Evolutionary conservation across 2,329 filamentous ascomycete genomes (phyloP).

Genomic region (Ceratocystis papillata): DNA sequence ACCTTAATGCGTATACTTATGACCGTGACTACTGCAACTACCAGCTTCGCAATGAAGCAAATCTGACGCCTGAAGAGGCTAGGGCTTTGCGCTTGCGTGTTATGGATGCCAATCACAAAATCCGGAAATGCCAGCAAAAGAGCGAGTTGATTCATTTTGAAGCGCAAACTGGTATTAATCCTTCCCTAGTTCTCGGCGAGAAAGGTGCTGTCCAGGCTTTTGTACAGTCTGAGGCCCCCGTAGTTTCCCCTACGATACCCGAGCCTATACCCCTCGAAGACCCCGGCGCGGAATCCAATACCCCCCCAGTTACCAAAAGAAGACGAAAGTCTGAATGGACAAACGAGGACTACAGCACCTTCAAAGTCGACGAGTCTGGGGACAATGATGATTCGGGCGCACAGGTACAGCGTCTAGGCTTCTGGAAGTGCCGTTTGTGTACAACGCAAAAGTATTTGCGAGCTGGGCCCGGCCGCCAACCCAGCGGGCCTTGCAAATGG

Average conservation of each 20-base stretch:
- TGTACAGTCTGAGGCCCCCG: constrained; percentile 15
- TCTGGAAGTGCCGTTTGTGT: constrained; percentile 40
- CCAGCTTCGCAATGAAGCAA: constrained; percentile 29
- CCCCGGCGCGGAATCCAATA: constrained; percentile 20
- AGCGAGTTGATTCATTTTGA: constrained; percentile 31
- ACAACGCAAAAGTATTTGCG: constrained; percentile 35
- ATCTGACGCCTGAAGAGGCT: constrained; percentile 35
- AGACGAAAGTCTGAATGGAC: constrained; percentile 20
- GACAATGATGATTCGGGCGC: constrained; percentile 23
- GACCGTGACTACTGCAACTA: constrained; percentile 36
- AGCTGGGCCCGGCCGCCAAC: constrained; percentile 35
- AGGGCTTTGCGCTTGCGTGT: constrained; percentile 36
- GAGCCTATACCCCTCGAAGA: constrained; percentile 22
- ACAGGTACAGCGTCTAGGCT: constrained; percentile 35
- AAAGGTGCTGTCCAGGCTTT: constrained; percentile 24
- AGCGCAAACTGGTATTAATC: constrained; percentile 27
- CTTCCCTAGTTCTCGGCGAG: constrained; percentile 22
- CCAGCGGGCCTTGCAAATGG: constrained; percentile 39
- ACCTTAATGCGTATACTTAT: constrained; percentile 35
- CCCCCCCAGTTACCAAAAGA: constrained; percentile 20
- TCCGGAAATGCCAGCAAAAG: constrained; percentile 36
- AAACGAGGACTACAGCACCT: constrained; percentile 12
- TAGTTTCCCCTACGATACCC: constrained; percentile 17
- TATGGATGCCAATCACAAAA: constrained; percentile 37
- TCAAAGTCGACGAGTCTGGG: constrained; percentile 24